A percentile compares a stretch with the other conserved stretches of the same genome.
Evolutionary conservation across 805 yeast species (phyloP).

Genomic region (Pichia paraexigua): DNA sequence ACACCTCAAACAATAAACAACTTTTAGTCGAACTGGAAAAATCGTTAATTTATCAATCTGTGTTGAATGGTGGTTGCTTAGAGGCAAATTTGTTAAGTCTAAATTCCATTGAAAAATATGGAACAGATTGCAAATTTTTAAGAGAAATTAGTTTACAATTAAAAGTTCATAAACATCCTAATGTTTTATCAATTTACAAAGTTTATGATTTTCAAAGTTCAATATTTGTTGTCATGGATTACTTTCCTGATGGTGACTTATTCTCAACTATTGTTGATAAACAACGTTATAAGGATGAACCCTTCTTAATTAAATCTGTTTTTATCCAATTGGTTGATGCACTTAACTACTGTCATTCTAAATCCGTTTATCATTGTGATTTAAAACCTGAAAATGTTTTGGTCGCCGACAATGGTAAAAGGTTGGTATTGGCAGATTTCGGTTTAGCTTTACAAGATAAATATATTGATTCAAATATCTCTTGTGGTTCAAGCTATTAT

Average conservation of each 20-base stretch:
- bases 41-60: conserved; percentile 19
- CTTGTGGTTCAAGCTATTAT: conserved; percentile 82
- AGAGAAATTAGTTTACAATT: conserved; percentile 70
- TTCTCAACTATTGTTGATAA: conserved; percentile 78
- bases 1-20: conserved; percentile 24
- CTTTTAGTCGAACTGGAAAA: conserved; percentile 24
- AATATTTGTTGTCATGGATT: conserved; percentile 75
- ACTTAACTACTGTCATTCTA: conserved; percentile 71
- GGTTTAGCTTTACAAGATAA: conserved; percentile 70
- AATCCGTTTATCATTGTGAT: conserved; percentile 86
- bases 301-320: conserved; percentile 43
- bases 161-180: conserved; percentile 69
- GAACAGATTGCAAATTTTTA: conserved; percentile 33
- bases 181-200: conserved; percentile 67
- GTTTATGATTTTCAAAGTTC: conserved; percentile 56
- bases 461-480: conserved; percentile 56
- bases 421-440: conserved; percentile 71
- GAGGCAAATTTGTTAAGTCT: conserved; percentile 28
- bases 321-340: conserved; percentile 78
- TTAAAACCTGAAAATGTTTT: conserved; percentile 92
- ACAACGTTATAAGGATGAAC: conserved; percentile 49
- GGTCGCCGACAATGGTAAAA: conserved; percentile 48
- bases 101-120: conserved; percentile 29
- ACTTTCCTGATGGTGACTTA: conserved; percentile 76
- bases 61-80: conserved; percentile 21